Evolutionary conservation across 1,284 basidiomycete genomes (phyloP), one percentile per base, ranked within the genome.

Genomic region (Pulchroboletus neoregius): DNA sequence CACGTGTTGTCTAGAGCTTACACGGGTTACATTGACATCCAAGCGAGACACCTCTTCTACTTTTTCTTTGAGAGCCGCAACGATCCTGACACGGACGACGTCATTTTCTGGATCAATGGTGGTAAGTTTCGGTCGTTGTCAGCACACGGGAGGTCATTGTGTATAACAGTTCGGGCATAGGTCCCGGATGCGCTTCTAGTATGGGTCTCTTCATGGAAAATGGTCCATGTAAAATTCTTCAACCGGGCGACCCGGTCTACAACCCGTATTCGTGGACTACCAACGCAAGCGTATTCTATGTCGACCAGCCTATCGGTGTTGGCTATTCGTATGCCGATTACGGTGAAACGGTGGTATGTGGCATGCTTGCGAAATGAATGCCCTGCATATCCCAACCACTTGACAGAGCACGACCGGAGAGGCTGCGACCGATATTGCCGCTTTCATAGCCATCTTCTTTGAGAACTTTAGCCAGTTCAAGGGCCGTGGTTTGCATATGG

Each of bases 61-160:
- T 89, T 86, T 71, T 91, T 91, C 67, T 91, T 91, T 67, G 87
- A 91, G 65, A 85, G 81, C 43, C 70, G 87, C 47, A 75, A 67
- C 45, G 68, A 84, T 49, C 85, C 86, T 0, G 70, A 72, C 23
- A 76, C 68, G 40, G 82, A 86, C 54, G 80, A 82, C 53, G 71
- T 86, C 2, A 71, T 83, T 15, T 71, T 82, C 49, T 84, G 80
- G 80, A 80, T 76, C 1, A 83, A 80, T 53, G 82, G 80, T 51
- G 81, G 79, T 68, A 32, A 18, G 61, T 54, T 15, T 12, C 5
- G 4, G 7, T 24, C 8, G 15, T 18, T 12, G 5, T 36, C 10
- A 11, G 18, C 6, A 15, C 18, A 24, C 3, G 7, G 36, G 11
- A 24, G 20, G 23, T 16, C 2, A 11, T 38, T 6, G 18, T 35